These are phyloP conservation scores for Rugosomyces carneus DNA, from an alignment of 1,284 basidiomycete species.

Conservation along the genomic window DNA sequence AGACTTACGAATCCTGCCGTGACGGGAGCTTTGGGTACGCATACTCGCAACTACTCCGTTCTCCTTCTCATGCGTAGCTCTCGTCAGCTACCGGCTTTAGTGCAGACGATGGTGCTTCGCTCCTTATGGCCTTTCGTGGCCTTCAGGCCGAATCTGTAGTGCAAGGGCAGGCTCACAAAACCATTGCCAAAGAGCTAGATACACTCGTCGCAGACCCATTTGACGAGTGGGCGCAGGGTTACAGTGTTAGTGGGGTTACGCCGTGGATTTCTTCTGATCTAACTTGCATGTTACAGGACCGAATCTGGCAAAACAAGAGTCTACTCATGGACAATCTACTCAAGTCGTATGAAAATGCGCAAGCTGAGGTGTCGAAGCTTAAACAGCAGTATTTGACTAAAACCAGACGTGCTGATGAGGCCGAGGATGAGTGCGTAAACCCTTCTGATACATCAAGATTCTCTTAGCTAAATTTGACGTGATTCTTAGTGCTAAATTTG, in stretches of 20 bases:
- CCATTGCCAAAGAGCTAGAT: constrained; percentile 61
- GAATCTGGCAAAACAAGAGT: constrained; percentile 48
- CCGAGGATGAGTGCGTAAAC: constrained; percentile 78
- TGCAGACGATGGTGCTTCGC: constrained; percentile 73
- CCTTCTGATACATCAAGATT: not conserved
- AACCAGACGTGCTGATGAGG: constrained; percentile 77
- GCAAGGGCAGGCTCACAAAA: constrained; percentile 63
- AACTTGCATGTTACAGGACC: constrained; percentile 37
- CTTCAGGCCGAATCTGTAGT: constrained; percentile 61
- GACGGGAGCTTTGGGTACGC: constrained; percentile 47
- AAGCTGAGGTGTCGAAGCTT: constrained; percentile 61
- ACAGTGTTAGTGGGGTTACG: constrained; percentile 42
- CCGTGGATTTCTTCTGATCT: not conserved
- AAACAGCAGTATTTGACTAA: constrained; percentile 76
- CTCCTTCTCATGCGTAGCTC: constrained; percentile 8
- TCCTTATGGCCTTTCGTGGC: constrained; percentile 73
- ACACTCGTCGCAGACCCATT: constrained; percentile 71
- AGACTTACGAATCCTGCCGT: constrained; percentile 49
- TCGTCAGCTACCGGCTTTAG: constrained; percentile 56
- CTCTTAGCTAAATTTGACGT: not conserved
- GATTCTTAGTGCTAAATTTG: constrained; percentile 68
- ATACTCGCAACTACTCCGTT: constrained; percentile 1
- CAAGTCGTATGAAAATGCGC: constrained; percentile 59
- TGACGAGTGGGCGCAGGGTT: constrained; percentile 61
- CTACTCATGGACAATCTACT: constrained; percentile 68